Base-by-base conservation (phyloP, 805 yeast genomes). In the Debaryomyces prosopidis region DNA sequence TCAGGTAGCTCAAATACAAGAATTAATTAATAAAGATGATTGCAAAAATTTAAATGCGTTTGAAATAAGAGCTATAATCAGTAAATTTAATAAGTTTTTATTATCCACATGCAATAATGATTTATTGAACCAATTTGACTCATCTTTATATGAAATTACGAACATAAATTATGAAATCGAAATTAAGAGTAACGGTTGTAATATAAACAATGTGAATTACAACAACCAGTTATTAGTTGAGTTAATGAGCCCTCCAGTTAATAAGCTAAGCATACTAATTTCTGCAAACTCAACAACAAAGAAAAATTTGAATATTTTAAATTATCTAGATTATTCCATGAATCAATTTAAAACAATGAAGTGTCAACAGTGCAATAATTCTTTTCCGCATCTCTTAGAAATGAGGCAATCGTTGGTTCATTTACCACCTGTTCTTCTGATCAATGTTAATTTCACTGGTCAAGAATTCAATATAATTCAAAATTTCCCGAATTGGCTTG, bases 321-420 rank as follows among this genome's bases (percentile, higher is more conserved):
- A 81, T 2, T 84, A 80, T 53, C 69, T 86, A 52, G 89, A 85
- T 49, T 74, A 81, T 16, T 77, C 87, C 1, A 71, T 84, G 74
- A 81, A 76, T 50, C 77, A 79, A 49, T 55, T 60, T 26, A 69
- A 71, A 20, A 77, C 79, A 30, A 72, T 77, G 4, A 73, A 78
- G 12, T 76, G 81, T 18, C 66, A 76, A 18, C 68, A 68, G 28
- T 81, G 86, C 53, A 67, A 71, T 6, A 65, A 48, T 36, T 57
- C 44, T 33, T 56, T 47, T 16, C 61, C 65, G 1, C 63, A 59
- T 43, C 61, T 73, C 3, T 69, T 85, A 30, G 85, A 84, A 50
- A 75, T 80, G 3, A 70, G 73, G 20, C 72, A 76, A 42, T 66
- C 72, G 1, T 75, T 85, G 1, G 67, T 71, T n/a, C 72, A 71